Evolutionary conservation across 2,329 filamentous ascomycete species (phyloP).

Genomic region (Mycosphaerella arachidis): DNA sequence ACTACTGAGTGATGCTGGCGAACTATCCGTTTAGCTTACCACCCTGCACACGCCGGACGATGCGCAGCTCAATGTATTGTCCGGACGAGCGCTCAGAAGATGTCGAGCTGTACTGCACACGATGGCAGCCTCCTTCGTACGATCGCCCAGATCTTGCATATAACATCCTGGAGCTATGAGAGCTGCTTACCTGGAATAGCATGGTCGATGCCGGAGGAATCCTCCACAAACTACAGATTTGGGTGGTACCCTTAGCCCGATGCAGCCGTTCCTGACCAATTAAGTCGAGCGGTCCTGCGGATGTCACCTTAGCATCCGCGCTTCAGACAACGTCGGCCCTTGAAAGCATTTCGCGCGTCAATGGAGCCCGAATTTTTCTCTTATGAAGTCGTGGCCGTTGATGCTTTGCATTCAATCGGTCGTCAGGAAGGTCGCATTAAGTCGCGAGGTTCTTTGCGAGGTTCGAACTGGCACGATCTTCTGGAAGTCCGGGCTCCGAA

Average conservation of each 20-base stretch:
- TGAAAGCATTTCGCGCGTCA: not conserved
- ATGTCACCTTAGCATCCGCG: not conserved
- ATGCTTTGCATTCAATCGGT: not conserved
- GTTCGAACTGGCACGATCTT: not conserved
- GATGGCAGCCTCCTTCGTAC: not conserved
- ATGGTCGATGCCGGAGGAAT: not conserved
- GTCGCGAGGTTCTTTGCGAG: not conserved
- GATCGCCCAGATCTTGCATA: not conserved
- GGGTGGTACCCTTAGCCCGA: constrained; percentile 1
- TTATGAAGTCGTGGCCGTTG: not conserved
- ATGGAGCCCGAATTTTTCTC: not conserved
- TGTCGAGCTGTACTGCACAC: not conserved
- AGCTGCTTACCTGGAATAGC: constrained; percentile 1
- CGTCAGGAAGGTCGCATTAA: not conserved
- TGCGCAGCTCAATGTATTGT: not conserved
- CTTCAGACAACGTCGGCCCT: not conserved
- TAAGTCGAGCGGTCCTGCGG: not conserved
- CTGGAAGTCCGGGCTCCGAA: not conserved
- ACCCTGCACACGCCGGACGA: not conserved
- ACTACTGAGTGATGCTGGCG: not conserved
- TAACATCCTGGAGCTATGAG: constrained; percentile 2
- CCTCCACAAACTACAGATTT: not conserved
- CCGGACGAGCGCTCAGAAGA: constrained; percentile 3
- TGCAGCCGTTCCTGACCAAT: not conserved
- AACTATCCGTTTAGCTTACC: not conserved